Evolutionary conservation across 1,284 basidiomycete genomes (phyloP).

Genomic region (Neotropicomus parvogracilis): DNA sequence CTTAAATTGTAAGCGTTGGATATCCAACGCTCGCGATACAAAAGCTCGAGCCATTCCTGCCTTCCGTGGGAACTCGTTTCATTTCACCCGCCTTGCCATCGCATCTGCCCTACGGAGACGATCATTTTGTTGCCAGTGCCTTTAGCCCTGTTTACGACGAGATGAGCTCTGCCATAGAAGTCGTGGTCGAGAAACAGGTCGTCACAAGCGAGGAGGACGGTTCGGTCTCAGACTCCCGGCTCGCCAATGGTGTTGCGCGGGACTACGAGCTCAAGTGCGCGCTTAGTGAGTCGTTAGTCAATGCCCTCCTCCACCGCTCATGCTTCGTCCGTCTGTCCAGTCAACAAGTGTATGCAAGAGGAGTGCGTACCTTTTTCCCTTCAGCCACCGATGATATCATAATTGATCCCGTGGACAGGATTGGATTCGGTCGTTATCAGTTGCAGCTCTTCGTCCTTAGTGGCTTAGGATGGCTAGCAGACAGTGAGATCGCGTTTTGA

Average conservation of each 20-base stretch:
- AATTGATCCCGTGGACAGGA: conserved; percentile 31
- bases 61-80: conserved; percentile 18
- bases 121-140: too few species aligned
- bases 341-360: conserved; percentile 46
- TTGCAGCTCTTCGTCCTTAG: conserved; percentile 54
- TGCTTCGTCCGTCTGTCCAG: conserved; percentile 21
- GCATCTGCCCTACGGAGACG: too few species aligned
- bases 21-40: conserved; percentile 12
- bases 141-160: not conserved
- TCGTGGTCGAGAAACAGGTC: conserved; percentile 16
- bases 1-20: conserved; percentile 1
- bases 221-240: conserved; percentile 2
- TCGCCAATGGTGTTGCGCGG: conserved; percentile 21
- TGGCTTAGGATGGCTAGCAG: conserved; percentile 53
- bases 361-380: conserved; percentile 36
- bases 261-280: conserved; percentile 32
- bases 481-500: conserved; percentile 38
- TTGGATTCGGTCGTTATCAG: conserved; percentile 63
- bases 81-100: conserved; percentile 2
- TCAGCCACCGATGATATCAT: conserved; percentile 1
- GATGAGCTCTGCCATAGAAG: conserved; percentile 12
- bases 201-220: conserved; percentile 14
- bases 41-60: conserved; percentile 10
- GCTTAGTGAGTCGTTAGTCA: conserved; percentile 19
- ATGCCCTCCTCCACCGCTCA: not conserved